Evolutionary conservation across 805 yeast genomes (phyloP), one percentile per base, ranked within the genome.

Genomic region (Schizosaccharomyces pombe): DNA sequence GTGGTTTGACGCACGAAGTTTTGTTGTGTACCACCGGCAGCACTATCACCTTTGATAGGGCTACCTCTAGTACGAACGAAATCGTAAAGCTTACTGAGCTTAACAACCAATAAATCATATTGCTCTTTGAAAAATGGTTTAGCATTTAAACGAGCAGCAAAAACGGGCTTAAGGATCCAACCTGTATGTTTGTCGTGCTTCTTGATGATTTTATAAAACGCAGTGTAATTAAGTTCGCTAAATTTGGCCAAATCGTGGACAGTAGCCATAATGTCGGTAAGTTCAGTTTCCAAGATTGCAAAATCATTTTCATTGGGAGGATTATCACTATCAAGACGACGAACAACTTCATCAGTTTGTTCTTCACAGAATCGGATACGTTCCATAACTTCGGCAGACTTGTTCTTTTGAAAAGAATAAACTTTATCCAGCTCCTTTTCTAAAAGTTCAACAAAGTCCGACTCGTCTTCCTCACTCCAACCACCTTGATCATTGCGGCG

Each of bases 21-120:
- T 68, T 91, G 98, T 73, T 87, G 96, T 47, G 82, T 75, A 47
- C 98, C 98, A 63, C 98, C 98, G n/a, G 98, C 96, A 4, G 96
- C 66, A 3, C 95, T 79, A 68, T 91, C 98, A 59, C 97, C 97
- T 62, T 78, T 75, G 40, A 85, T 84, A 12, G 98, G 97, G 64
- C 85, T 83, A 61, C 98, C 98, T 61, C 95, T 77, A 0, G 97
- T 91, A 66, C 97, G 78, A 30, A 91, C 96, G 58, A 89, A 69
- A 65, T 91, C 97, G 62, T 91, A 89, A 54, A 85, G 72, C 61
- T 79, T 82, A 3, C 96, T 85, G 57, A 91, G 75, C 66, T 85
- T 84, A 52, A 91, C 95, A 57, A 91, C 86, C 61, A 89, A 70
- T 28, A 74, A 75, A 66, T 91, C 98, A 65, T 86, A 85, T 67